A percentile compares a stretch with the other conserved stretches of the same genome.
Conservation (phyloP, 2,329 filamentous ascomycete species). For the Zasmidium angulare region DNA sequence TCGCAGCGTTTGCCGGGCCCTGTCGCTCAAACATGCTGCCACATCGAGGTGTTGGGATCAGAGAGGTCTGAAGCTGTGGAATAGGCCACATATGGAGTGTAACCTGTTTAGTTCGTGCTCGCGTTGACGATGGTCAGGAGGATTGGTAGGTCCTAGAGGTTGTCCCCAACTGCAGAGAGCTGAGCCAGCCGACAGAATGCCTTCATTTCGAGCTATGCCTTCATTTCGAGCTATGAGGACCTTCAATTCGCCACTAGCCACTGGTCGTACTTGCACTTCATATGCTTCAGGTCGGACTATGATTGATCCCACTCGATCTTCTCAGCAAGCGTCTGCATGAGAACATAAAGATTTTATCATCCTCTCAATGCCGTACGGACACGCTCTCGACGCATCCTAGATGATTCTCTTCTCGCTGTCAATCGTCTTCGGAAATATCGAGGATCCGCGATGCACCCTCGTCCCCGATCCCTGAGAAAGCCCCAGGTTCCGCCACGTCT, state of each 20-base stretch:
- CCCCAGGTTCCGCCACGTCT: constrained; percentile 37
- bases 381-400: constrained; percentile 46
- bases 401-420: constrained; percentile 39
- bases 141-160: constrained; percentile 31
- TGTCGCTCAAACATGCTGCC: constrained; percentile 39
- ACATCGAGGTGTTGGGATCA: constrained; percentile 43
- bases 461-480: constrained; percentile 43
- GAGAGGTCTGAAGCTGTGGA: constrained; percentile 27
- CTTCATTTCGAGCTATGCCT: constrained; percentile 18
- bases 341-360: constrained; percentile 45
- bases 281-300: constrained; percentile 38
- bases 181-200: constrained; percentile 47
- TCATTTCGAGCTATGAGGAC: constrained; percentile 29
- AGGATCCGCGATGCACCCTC: constrained; percentile 46
- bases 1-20: constrained; percentile 18
- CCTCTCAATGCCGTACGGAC: constrained; percentile 46
- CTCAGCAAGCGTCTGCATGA: constrained; percentile 42
- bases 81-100: constrained; percentile 14
- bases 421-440: constrained; percentile 44
- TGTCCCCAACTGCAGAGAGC: constrained; percentile 35
- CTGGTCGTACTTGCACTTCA: constrained; percentile 60
- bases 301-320: constrained; percentile 45
- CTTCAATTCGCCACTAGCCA: constrained; percentile 41
- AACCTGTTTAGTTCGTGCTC: constrained; percentile 23
- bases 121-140: constrained; percentile 16